These are phyloP conservation scores for Aspergillus calidoustus DNA, from an alignment of 2,329 filamentous ascomycete species.

Conservation along the genomic window DNA sequence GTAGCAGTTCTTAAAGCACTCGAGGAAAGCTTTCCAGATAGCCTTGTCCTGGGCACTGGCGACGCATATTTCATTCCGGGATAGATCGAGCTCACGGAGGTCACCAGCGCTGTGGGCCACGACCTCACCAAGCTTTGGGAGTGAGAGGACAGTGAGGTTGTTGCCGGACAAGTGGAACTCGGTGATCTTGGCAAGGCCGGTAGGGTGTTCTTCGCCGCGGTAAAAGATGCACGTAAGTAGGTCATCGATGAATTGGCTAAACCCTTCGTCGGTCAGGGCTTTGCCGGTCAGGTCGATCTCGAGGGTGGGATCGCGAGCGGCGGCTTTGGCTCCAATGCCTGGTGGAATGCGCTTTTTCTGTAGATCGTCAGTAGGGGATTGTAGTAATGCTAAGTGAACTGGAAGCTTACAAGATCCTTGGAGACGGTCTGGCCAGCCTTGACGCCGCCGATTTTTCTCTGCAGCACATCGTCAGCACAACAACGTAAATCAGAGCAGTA, in stretches of 20 bases:
- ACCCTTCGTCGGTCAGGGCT: conserved; percentile 52
- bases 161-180: conserved; percentile 54
- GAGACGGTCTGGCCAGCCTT: conserved; percentile 52
- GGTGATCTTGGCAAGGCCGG: conserved; percentile 45
- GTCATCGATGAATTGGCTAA: conserved; percentile 48
- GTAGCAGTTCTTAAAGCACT: conserved; percentile 48
- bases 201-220: conserved; percentile 34
- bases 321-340: conserved; percentile 31
- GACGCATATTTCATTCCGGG: conserved; percentile 51
- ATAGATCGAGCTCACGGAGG: conserved; percentile 53
- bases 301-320: conserved; percentile 40
- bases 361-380: not conserved
- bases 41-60: conserved; percentile 39
- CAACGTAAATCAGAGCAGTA: not conserved
- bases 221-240: conserved; percentile 46
- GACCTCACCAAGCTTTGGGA: conserved; percentile 47
- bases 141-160: conserved; percentile 46
- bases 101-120: conserved; percentile 49
- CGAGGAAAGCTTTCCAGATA: conserved; percentile 51
- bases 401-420: conserved; percentile 45
- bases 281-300: conserved; percentile 54
- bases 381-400: not conserved
- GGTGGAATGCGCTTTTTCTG: conserved; percentile 44
- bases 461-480: conserved; percentile 22
- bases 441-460: conserved; percentile 52